Conservation (phyloP, 345 rosid species). For the Tarenaya hassleriana region DNA sequence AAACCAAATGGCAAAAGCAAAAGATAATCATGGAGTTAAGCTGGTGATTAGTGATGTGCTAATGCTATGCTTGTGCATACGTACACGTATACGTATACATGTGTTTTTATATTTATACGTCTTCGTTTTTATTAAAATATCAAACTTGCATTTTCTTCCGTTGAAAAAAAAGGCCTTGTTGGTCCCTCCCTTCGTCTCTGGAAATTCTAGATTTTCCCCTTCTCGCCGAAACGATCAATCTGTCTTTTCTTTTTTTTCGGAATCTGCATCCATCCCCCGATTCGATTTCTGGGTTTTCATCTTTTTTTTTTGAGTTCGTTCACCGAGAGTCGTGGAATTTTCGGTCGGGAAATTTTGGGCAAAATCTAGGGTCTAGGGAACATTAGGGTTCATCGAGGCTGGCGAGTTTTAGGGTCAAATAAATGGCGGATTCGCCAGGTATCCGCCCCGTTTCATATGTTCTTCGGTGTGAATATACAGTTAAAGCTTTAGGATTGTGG, state of each 20-base stretch:
- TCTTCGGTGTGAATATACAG: conserved; percentile 1
- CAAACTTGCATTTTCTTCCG: too few species aligned
- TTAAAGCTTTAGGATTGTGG: conserved; percentile 14
- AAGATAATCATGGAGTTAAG: too few species aligned
- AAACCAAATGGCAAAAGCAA: too few species aligned
- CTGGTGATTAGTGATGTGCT: too few species aligned
- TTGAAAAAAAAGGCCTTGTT: too few species aligned
- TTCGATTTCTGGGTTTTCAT: conserved; percentile 19
- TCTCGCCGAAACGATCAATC: conserved; percentile 10
- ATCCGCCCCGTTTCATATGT: conserved; percentile 33
- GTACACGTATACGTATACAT: too few species aligned
- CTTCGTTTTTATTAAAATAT: too few species aligned
- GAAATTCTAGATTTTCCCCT: neutral
- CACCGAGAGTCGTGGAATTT: neutral
- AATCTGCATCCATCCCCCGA: neutral
- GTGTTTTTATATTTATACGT: too few species aligned
- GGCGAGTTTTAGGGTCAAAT: conserved; percentile 34
- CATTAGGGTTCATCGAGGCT: conserved; percentile 33
- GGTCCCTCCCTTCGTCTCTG: neutral
- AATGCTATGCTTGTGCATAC: too few species aligned
- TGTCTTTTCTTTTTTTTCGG: too few species aligned
- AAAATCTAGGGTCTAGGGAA: conserved; percentile 27
- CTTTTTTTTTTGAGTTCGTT: conserved; percentile 4
- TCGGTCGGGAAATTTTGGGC: neutral
- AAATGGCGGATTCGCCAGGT: conserved; percentile 62